phyloP scores from a whole-genome alignment of 805 yeast genomes.

The Pichia thaimueangensis region DNA sequence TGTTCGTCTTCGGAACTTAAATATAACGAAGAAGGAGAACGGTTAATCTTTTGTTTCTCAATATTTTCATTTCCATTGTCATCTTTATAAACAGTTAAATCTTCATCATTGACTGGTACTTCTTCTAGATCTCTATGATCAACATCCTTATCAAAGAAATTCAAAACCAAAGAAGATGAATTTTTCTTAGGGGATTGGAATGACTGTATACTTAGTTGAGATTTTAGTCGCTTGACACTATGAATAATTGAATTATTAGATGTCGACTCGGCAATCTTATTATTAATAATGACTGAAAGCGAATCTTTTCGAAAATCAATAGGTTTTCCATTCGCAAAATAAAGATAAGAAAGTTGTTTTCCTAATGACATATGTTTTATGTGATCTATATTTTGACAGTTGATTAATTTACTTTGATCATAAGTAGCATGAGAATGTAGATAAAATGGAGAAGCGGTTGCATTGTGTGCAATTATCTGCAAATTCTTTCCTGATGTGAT shows the following conservation, averaged over 20 bases:
- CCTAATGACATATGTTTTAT: slow-evolving; percentile 24
- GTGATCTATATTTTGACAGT: slow-evolving; percentile 25
- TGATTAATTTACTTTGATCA: slow-evolving; percentile 15
- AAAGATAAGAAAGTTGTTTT: slow-evolving; percentile 34
- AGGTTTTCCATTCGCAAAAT: slow-evolving; percentile 45
- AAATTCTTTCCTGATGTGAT: slow-evolving; percentile 32
- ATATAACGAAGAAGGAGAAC: not conserved
- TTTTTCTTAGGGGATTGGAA: not conserved
- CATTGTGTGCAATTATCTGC: slow-evolving; percentile 21
- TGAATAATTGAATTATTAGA: not conserved
- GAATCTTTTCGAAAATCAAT: slow-evolving; percentile 26
- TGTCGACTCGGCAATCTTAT: slow-evolving; percentile 5
- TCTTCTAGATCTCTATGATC: not conserved
- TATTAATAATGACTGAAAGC: slow-evolving; percentile 14
- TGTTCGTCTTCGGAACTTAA: slow-evolving; percentile 9
- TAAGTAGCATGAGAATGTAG: slow-evolving; percentile 17
- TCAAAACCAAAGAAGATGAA: not conserved
- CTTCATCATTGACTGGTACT: not conserved
- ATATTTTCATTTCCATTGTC: slow-evolving; percentile 2
- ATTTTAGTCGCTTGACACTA: slow-evolving; percentile 4
- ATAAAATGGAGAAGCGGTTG: slow-evolving; percentile 19
- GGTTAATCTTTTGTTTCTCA: not conserved
- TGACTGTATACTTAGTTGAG: slow-evolving; percentile 6
- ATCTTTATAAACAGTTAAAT: slow-evolving; percentile 1
- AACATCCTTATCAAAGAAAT: slow-evolving; percentile 5